Base-by-base conservation (phyloP, 140 eudicot species). In the Senecio squalidus region DNA sequence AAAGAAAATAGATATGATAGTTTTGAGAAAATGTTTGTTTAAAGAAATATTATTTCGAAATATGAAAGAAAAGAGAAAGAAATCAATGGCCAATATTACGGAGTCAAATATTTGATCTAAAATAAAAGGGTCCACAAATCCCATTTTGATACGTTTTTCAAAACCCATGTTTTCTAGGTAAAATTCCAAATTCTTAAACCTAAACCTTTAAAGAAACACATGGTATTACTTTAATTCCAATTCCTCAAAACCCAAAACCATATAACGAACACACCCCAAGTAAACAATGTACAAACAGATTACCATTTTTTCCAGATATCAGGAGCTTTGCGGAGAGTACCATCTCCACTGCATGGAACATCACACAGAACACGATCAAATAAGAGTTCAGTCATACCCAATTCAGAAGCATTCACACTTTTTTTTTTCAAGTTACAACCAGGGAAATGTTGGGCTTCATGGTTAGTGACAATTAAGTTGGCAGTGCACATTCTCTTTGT, bases 281-380 rank as follows among this genome's bases (percentile, higher is more conserved):
- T 33, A 43, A 5, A n/a, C n/a, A n/a, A n/a, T n/a, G n/a, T n/a
- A n/a, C n/a, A 58, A 28, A 49, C 33, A 11, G 5, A 26, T 29
- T 78, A 92, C 99, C 96, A 92, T 75, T 82, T 92, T 73, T 79
- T 82, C 99, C 99, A 92, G 18, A 92, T 92, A 81, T 92, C 99
- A 47, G 99, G 99, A 70, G 99, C 99, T 74, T 92, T 92, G 18
- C 98, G 95, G n/a, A 92, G 87, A 34, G 99, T 92, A 44, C 99
- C 99, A 73, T 92, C 99, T 64, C 99, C 99, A 58, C 99, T 92
- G 63, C 99, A 92, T 23, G 99, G 99, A 65, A 92, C 99, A 82
- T 92, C 99, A 80, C 99, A 92, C 26, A 92, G 55, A 58, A 92
- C 99, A 48, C 99, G 99, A 58, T 92, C 99, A 76, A 92, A 92